phyloP scores from a whole-genome alignment of 768 basidiomycete species.

The Austroboletus eburneus region DNA sequence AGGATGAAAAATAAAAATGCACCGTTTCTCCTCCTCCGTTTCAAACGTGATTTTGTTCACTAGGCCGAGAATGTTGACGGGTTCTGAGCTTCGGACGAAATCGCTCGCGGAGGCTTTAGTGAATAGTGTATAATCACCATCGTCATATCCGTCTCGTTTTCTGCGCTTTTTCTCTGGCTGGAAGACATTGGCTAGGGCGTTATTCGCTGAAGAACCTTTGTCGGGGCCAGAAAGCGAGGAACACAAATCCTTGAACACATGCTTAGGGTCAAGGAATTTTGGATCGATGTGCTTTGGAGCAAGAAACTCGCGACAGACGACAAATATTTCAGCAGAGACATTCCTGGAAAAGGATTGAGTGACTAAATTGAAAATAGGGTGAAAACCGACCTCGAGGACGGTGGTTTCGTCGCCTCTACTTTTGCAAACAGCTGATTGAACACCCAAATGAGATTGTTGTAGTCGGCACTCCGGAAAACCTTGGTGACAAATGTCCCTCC shows the following conservation, averaged over 20 bases:
- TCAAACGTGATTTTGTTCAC: conserved; percentile 75
- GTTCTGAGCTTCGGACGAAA: conserved; percentile 68
- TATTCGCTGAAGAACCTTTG: conserved; percentile 55
- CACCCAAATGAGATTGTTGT: conserved; percentile 98
- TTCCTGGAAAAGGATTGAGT: conserved; percentile 51
- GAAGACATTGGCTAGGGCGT: conserved; percentile 86
- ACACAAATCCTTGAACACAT: conserved; percentile 92
- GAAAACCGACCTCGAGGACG: conserved; percentile 79
- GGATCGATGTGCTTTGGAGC: conserved; percentile 96
- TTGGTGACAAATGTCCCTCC: conserved; percentile 97
- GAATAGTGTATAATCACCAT: conserved; percentile 90
- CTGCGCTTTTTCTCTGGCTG: conserved; percentile 96
- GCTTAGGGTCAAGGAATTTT: conserved; percentile 94
- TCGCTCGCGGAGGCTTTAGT: conserved; percentile 63
- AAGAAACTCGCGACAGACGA: conserved; percentile 92
- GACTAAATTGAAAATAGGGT: neutral
- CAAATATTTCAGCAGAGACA: conserved; percentile 99
- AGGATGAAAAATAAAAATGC: conserved; percentile 19
- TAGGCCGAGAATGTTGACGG: conserved; percentile 73
- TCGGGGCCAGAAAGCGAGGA: conserved; percentile 42
- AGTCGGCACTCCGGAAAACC: conserved; percentile 96
- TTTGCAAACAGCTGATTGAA: conserved; percentile 94
- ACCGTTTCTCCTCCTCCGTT: conserved; percentile 84
- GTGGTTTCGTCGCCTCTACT: conserved; percentile 98
- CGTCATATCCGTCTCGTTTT: conserved; percentile 90